Base-by-base conservation (phyloP, 2,329 filamentous ascomycete species). In the Apiospora marii region DNA sequence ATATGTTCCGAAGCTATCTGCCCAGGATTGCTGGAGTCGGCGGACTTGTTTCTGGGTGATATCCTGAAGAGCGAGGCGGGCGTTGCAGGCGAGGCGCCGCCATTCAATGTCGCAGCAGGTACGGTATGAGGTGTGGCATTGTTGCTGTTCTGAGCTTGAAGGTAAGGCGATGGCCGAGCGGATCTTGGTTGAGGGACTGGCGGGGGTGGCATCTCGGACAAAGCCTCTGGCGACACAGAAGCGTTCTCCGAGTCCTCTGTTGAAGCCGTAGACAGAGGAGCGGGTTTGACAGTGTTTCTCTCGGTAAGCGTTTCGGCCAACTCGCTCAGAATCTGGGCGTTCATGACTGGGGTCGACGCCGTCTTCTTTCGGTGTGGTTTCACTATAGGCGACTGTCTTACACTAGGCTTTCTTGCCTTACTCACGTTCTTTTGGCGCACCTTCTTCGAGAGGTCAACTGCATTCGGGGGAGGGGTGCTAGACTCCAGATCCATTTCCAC, bases 21-120 rank as follows among this genome's bases (percentile, higher is more conserved):
- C 22, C 86, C 86, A 34, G 83, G 80, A 75, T 81, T 76, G 73
- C 80, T 80, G 74, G 83, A 79, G 43, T 86, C 82, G 19, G 82
- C 80, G 72, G 85, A 86, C 74, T 88, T 88, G 70, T 84, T 82
- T 77, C 85, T 85, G 77, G 88, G 88, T 37, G 88, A 86, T 61
- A 96, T 86, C 77, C 91, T 92, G 93, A 98, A 98, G 73, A 98
- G 84, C 8, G 95, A 97, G 12, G 95, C 94, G 0, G 95, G 95
- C 0, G 95, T 97, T 1, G 94, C 95, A 14, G 94, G 93, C 70
- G 91, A 90, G 77, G 84, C 85, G 70, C 85, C 85, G 30, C 83
- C 84, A 41, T 81, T 79, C 4, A 80, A 77, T 51, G 77, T 75
- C 69, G 74, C 77, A 71, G 74, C 77, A 71, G 74, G 75, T 12